Base-by-base conservation (phyloP, 2,329 filamentous ascomycete species). In the Thelonectria discophora region DNA sequence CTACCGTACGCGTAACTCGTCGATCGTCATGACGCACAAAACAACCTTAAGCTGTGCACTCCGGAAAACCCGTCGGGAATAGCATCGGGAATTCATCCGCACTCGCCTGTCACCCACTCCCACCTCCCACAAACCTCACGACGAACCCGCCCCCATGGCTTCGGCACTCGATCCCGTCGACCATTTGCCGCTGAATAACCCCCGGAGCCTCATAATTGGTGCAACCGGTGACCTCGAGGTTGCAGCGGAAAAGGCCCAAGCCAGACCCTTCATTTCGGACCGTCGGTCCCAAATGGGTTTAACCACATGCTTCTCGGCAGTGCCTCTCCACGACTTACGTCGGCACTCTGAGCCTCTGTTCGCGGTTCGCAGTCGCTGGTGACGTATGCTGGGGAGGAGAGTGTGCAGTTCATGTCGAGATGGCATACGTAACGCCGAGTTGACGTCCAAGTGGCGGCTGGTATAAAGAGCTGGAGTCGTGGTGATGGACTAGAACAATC, bases 231-330 rank as follows among this genome's bases (percentile, higher is more conserved):
- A 9, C 18, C 18, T 21, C n/a, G 17, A 24, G n/a, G 37, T 50
- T 30, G 45, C 24, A 42, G 54, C 46, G 11, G 10, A 47, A 48
- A 48, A 12, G 21, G 46, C 34, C 21, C 49, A 34, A 43, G 46
- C 11, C 37, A 13, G 49, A 12, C 46, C 52, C 54, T 56, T 56
- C 54, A 56, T 56, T 56, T 56, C 54, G 54, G 54, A 34, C 12
- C 30, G 45, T 56, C 54, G 45, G 54, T 39, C 46, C 37, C 24
- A 50, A 50, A 52, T 42, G 34, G 47, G 54, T 12, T 34, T 50
- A 42, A 32, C 32, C 42, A 34, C 45, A 32, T 49, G n/a, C 39
- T 5, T 39, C 20, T 27, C 34, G 21, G n/a, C 34, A 24, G 27
- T 20, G 34, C 45, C 27, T 45, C 45, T 40, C 53, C 15, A 10